Evolutionary conservation across 129 eudicot species (phyloP).

Genomic region (Artemisia annua): DNA sequence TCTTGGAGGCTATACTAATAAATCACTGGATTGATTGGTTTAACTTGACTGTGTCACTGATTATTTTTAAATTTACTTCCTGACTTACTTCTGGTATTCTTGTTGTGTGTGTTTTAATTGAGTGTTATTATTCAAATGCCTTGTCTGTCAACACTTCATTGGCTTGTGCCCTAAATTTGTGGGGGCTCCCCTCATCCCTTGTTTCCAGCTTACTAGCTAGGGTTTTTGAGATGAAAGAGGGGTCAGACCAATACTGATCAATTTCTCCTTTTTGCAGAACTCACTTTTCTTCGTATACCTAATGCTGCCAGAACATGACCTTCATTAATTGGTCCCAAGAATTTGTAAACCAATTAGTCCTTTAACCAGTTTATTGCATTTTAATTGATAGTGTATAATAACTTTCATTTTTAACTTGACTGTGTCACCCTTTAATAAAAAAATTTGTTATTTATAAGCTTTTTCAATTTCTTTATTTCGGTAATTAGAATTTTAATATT

Average conservation of each 20-base stretch:
- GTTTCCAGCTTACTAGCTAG: slow-evolving; percentile 18
- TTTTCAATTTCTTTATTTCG: no score
- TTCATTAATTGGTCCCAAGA: no score
- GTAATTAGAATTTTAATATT: no score
- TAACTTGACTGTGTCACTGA: slow-evolving; percentile 35
- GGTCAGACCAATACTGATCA: slow-evolving; percentile 16
- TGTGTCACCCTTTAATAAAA: no score
- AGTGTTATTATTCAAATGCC: slow-evolving; percentile 17
- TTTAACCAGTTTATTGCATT: no score
- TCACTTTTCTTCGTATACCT: slow-evolving; percentile 12
- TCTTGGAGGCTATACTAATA: slow-evolving; percentile 29
- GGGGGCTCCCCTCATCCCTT: slow-evolving; percentile 35
- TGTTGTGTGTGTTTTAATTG: slow-evolving; percentile 38
- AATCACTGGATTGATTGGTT: slow-evolving; percentile 34
- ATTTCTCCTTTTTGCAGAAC: slow-evolving; percentile 21
- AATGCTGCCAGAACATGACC: slow-evolving; percentile 30
- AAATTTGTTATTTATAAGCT: no score
- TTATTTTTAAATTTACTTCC: slow-evolving; percentile 4
- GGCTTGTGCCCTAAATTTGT: slow-evolving; percentile 30
- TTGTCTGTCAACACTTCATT: slow-evolving; percentile 40
- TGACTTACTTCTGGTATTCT: slow-evolving; percentile 28
- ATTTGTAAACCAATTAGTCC: no score
- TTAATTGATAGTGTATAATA: no score
- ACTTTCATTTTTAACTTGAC: no score
- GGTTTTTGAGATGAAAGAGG: slow-evolving; percentile 14